Percentiles rank a stretch among this genome's conserved stretches.
Conservation (phyloP, 306 rosid genomes). For the Canavalia ensiformis region DNA sequence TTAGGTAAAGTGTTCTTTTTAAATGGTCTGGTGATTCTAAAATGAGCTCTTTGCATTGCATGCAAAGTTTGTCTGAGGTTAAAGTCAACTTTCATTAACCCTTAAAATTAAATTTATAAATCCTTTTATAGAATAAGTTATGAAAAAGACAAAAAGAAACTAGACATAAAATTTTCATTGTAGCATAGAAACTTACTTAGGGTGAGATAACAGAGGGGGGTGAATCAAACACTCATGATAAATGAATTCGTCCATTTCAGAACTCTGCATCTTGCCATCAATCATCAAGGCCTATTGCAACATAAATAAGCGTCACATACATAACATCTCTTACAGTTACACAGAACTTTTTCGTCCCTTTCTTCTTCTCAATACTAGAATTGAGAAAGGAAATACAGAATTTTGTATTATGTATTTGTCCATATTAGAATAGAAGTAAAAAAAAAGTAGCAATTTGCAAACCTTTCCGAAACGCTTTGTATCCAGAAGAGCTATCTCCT, state of each 20-base stretch:
- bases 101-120: no score
- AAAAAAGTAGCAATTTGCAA: not conserved
- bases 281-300: slow-evolving; percentile 70
- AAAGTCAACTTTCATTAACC: no score
- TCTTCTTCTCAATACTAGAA: not conserved
- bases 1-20: no score
- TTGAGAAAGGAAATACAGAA: not conserved
- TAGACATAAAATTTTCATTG: no score
- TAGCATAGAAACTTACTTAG: slow-evolving; percentile 55
- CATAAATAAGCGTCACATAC: not conserved
- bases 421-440: not conserved
- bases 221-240: slow-evolving; percentile 88
- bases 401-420: not conserved
- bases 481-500: slow-evolving; percentile 75
- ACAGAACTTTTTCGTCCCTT: not conserved
- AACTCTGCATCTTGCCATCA: slow-evolving; percentile 90
- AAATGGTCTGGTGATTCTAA: no score
- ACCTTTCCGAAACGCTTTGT: slow-evolving; percentile 91
- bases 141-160: no score
- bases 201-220: slow-evolving; percentile 74
- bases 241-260: slow-evolving; percentile 82
- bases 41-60: no score
- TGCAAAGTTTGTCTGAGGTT: no score
- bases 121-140: no score
- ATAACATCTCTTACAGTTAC: not conserved